Evolutionary conservation across 1,139 yeast species (phyloP).

Genomic region (Suhomyces guaymorum): DNA sequence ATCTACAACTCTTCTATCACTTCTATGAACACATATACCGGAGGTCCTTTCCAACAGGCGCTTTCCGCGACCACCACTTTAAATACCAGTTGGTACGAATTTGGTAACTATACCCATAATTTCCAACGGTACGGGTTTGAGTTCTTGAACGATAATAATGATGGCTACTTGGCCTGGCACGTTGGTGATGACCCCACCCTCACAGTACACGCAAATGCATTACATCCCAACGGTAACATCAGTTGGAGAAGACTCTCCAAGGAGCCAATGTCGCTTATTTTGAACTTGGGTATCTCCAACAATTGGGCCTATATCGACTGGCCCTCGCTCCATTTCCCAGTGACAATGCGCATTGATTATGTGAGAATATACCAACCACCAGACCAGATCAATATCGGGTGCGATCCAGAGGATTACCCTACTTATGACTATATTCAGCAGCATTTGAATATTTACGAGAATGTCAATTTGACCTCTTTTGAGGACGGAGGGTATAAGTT

Average conservation of each 20-base stretch:
- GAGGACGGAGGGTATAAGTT: constrained; percentile 24
- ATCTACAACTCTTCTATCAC: constrained; percentile 25
- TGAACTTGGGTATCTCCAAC: constrained; percentile 31
- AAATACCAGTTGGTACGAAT: constrained; percentile 28
- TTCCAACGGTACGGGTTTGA: constrained; percentile 30
- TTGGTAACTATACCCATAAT: constrained; percentile 20
- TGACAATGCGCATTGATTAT: constrained; percentile 24
- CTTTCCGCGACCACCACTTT: constrained; percentile 29
- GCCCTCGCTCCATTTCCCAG: constrained; percentile 29
- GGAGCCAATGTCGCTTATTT: constrained; percentile 30
- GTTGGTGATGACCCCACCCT: constrained; percentile 29
- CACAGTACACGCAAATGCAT: constrained; percentile 25
- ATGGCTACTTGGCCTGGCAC: constrained; percentile 30
- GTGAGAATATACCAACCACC: constrained; percentile 30
- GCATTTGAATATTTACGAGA: constrained; percentile 25
- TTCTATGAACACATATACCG: constrained; percentile 30
- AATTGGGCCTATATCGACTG: constrained; percentile 36
- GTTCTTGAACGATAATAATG: constrained; percentile 25
- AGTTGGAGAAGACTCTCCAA: constrained; percentile 27
- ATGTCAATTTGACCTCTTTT: constrained; percentile 26
- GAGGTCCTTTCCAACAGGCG: constrained; percentile 34
- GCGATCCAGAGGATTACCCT: constrained; percentile 29
- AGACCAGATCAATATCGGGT: constrained; percentile 24
- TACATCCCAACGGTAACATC: constrained; percentile 32
- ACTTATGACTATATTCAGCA: constrained; percentile 26